phyloP scores from a whole-genome alignment of 2,329 filamentous ascomycete genomes.

The Dactylonectria macrodidyma region DNA sequence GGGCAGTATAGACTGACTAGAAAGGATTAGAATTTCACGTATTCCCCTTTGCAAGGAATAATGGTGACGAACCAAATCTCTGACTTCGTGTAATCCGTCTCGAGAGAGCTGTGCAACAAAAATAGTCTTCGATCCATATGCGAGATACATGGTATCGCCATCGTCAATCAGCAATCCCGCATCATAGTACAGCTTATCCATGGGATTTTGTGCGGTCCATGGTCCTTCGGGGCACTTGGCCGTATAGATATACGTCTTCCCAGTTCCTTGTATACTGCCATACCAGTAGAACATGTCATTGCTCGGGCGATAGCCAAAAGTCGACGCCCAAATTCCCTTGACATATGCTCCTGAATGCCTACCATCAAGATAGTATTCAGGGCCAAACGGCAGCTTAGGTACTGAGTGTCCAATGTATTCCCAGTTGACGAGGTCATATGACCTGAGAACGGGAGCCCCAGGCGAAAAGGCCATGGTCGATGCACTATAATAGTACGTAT shows the following conservation, averaged over 20 bases:
- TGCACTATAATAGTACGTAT: slow-evolving; percentile 68
- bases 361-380: too few relatives aligned
- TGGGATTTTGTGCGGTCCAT: slow-evolving; percentile 57
- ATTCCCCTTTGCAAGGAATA: too few relatives aligned
- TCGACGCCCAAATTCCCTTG: slow-evolving; percentile 70
- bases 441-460: slow-evolving; percentile 69
- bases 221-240: slow-evolving; percentile 58
- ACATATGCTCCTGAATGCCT: too few relatives aligned
- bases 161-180: slow-evolving; percentile 71
- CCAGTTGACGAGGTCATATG: slow-evolving; percentile 69
- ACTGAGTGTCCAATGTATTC: slow-evolving; percentile 62
- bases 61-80: slow-evolving; percentile 50
- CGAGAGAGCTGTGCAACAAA: slow-evolving; percentile 65
- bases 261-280: slow-evolving; percentile 64
- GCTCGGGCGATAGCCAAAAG: slow-evolving; percentile 65
- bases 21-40: too few relatives aligned
- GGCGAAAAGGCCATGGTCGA: slow-evolving; percentile 71
- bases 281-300: slow-evolving; percentile 70
- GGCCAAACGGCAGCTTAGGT: not conserved
- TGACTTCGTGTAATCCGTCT: slow-evolving; percentile 63
- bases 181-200: slow-evolving; percentile 70
- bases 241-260: slow-evolving; percentile 68
- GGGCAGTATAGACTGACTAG: not conserved
- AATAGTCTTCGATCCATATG: slow-evolving; percentile 63
- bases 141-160: slow-evolving; percentile 72